Evolutionary conservation across 805 yeast genomes (phyloP), one percentile per base, ranked within the genome.

Genomic region (Cyberlindnera maritima): DNA sequence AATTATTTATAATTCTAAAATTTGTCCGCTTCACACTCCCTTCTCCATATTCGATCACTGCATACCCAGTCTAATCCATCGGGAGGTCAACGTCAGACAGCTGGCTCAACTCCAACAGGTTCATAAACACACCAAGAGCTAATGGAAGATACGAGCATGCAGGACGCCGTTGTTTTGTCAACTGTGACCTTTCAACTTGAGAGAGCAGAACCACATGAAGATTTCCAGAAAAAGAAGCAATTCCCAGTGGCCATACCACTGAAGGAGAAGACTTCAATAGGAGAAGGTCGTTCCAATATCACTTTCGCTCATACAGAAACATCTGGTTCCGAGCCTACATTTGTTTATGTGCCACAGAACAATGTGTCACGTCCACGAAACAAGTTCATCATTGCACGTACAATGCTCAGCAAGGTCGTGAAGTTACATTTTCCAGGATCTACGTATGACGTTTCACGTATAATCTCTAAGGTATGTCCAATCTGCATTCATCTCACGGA

Each of bases 371-470:
- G 50, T 3, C 60, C 60, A n/a, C 43, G 57, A 31, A 57, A 57
- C 33, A 48, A 45, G 26, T 57, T 57, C 25, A 55, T 57, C n/a
- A 29, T 57, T 4, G 57, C 59, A 0, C 42, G 60, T 26, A 36
- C 44, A 3, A 44, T 56, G 4, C 23, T 56, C 33, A 54, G 47
- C 37, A 50, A 39, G 32, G 10, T 41, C n/a, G 46, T 57, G 17
- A 43, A 39, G 11, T 6, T 23, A 1, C 17, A 18, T 8, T 36
- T 12, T 5, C 11, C 38, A 2, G 32, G 42, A 3, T 17, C 39
- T 10, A 46, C 41, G 1, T 47, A 50, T 15, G 52, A 48, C 21
- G 36, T 47, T 6, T 56, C 58, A 1, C 35, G 40, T 21, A 38
- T 53, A 3, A 28, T 49, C 4, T 55, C 60, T 12, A 20, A 45